A percentile compares a stretch with the other conserved stretches of the same genome.
Evolutionary conservation across 169 alveolate species (phyloP).

Genomic region (Eimeria sp.): DNA sequence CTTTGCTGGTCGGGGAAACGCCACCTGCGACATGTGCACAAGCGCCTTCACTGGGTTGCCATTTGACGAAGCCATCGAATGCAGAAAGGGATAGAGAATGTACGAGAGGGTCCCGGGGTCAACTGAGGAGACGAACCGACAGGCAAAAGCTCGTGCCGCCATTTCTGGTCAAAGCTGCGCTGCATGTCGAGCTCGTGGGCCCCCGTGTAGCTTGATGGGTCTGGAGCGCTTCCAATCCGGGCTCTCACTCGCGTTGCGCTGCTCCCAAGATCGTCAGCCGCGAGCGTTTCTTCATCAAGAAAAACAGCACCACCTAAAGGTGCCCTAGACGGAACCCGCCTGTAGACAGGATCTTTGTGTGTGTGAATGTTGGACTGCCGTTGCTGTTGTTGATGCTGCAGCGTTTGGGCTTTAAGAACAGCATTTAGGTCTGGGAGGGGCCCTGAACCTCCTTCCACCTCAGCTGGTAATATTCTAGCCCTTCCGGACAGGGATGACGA

Average conservation of each 20-base stretch:
- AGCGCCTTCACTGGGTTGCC: neutral
- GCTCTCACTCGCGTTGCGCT: neutral
- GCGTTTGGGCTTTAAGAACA: constrained; percentile 3
- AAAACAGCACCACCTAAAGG: constrained; percentile 9
- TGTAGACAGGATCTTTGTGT: neutral
- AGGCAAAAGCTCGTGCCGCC: constrained; percentile 54
- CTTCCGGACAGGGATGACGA: neutral
- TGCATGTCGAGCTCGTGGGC: constrained; percentile 53
- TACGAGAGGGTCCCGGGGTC: neutral
- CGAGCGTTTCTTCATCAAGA: constrained; percentile 51
- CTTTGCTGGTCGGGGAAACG: neutral
- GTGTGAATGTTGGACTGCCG: neutral
- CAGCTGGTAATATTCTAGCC: neutral
- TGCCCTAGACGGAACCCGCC: constrained; percentile 8
- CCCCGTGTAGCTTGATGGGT: constrained; percentile 6
- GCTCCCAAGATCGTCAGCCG: constrained; percentile 22
- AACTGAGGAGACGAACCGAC: constrained; percentile 20
- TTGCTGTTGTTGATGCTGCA: neutral
- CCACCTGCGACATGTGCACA: constrained; percentile 12
- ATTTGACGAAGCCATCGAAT: neutral
- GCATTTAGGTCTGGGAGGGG: constrained; percentile 39
- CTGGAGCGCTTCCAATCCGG: constrained; percentile 21
- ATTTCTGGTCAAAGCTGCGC: constrained; percentile 46
- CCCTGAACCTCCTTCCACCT: neutral
- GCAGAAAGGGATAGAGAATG: neutral